These are phyloP conservation scores for Tylopilus vinaceipallidus DNA, from an alignment of 768 basidiomycete genomes.

Conservation along the genomic window DNA sequence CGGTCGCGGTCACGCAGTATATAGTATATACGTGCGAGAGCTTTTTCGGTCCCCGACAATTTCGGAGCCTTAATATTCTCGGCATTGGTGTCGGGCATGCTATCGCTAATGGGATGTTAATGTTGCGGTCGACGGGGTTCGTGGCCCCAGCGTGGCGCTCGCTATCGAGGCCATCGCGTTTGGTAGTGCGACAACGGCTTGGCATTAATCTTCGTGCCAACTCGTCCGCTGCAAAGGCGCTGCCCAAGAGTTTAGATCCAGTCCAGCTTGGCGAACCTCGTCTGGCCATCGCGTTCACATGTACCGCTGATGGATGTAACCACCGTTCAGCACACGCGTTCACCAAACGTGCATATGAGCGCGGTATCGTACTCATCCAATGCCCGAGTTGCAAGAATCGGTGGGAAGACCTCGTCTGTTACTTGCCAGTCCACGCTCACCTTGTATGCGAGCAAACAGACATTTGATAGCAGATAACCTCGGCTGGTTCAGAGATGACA, in stretches of 20 bases:
- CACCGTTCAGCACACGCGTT: conserved; percentile 88
- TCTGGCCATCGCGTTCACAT: conserved; percentile 81
- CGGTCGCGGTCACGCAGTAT: conserved; percentile 1
- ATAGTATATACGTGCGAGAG: conserved; percentile 20
- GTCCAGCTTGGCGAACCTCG: conserved; percentile 52
- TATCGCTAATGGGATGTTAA: conserved; percentile 32
- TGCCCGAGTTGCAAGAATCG: conserved; percentile 90
- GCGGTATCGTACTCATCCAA: conserved; percentile 86
- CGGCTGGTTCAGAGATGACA: conserved; percentile 88
- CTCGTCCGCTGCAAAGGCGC: conserved; percentile 9
- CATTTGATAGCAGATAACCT: conserved; percentile 89
- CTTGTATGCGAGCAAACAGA: conserved; percentile 32
- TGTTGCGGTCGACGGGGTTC: background rate
- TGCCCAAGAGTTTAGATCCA: conserved; percentile 4
- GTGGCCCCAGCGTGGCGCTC: conserved; percentile 45
- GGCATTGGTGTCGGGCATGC: conserved; percentile 30
- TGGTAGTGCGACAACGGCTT: conserved; percentile 37
- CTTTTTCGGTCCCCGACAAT: conserved; percentile 22
- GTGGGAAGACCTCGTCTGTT: conserved; percentile 39
- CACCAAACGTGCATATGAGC: conserved; percentile 78
- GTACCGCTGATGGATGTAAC: conserved; percentile 71
- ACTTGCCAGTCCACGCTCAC: background rate
- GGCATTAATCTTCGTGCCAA: conserved; percentile 25
- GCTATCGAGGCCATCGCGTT: conserved; percentile 33
- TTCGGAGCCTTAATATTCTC: conserved; percentile 10